These are phyloP conservation scores for Zoysia japonica DNA, from an alignment of 176 grass and related monocot genomes.

Conservation along the genomic window DNA sequence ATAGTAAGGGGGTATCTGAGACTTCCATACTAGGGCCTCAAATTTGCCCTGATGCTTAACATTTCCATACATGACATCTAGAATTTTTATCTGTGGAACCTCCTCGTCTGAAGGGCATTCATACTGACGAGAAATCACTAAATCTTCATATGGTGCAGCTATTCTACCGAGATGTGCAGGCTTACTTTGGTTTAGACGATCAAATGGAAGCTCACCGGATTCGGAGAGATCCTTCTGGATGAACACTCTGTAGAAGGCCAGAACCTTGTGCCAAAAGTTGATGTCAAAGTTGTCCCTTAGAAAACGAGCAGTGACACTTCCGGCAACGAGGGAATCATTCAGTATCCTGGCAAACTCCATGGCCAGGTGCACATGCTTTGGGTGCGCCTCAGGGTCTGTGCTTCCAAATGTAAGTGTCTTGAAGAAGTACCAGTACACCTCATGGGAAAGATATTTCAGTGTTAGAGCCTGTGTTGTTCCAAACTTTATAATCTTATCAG, in stretches of 20 bases:
- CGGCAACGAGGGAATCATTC: background rate
- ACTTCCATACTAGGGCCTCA: background rate
- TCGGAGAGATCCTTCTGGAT: too few species aligned
- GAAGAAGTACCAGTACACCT: too few species aligned
- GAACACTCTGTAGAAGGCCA: too few species aligned
- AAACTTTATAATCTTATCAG: background rate
- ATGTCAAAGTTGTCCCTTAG: background rate
- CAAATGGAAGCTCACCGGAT: too few species aligned
- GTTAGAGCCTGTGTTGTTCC: background rate
- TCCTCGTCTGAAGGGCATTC: background rate
- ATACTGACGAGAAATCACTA: background rate
- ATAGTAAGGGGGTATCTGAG: background rate
- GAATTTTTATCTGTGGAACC: background rate
- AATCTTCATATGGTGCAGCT: background rate
- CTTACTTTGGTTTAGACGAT: too few species aligned
- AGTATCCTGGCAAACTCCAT: background rate
- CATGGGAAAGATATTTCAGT: too few species aligned
- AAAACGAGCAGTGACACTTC: background rate
- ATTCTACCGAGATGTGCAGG: background rate
- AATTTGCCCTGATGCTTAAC: background rate
- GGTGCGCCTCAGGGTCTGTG: background rate
- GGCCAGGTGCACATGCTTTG: background rate
- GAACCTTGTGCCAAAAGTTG: too few species aligned
- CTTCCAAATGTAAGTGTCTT: background rate
- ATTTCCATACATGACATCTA: background rate